Evolutionary conservation across 495 filamentous ascomycete genomes (phyloP).

Genomic region (Symbiotaphrina buchneri): DNA sequence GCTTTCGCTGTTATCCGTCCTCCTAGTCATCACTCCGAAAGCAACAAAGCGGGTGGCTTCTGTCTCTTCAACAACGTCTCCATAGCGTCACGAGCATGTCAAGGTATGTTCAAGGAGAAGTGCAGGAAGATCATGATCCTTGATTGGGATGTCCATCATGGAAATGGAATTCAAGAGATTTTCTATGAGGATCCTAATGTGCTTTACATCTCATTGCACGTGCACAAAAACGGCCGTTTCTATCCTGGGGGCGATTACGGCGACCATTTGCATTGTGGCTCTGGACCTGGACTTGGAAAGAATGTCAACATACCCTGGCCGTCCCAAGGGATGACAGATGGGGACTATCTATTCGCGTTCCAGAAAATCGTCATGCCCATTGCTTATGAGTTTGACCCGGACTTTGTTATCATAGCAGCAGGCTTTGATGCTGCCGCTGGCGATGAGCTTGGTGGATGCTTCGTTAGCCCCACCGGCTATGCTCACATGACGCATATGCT

Average conservation of each 20-base stretch:
- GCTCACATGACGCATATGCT: conserved; percentile 99
- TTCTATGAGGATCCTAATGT: conserved; percentile 91
- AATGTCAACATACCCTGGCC: conserved; percentile 96
- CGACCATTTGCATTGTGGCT: conserved; percentile 53
- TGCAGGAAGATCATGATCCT: conserved; percentile 82
- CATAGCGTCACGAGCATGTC: conserved; percentile 68
- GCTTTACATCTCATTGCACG: conserved; percentile 91
- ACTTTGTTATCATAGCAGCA: conserved; percentile 86
- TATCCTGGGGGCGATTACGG: conserved; percentile 66
- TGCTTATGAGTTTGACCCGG: conserved; percentile 75
- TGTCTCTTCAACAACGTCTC: conserved; percentile 96
- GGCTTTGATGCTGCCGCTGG: conserved; percentile 92
- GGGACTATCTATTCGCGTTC: conserved; percentile 90
- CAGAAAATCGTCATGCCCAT: conserved; percentile 97
- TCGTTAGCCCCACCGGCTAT: conserved; percentile 76
- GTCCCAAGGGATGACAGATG: conserved; percentile 83
- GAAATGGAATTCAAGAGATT: conserved; percentile 91
- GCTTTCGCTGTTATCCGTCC: conserved; percentile 87
- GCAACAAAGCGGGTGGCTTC: conserved; percentile 68
- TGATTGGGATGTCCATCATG: conserved; percentile 67
- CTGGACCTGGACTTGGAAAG: conserved; percentile 46
- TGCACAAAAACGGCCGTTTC: conserved; percentile 59
- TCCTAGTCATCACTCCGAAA: conserved; percentile 88
- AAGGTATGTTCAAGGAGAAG: conserved; percentile 43
- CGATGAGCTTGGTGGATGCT: conserved; percentile 79